phyloP scores from a whole-genome alignment of 1,139 yeast species.

The Spathaspora sp. region DNA sequence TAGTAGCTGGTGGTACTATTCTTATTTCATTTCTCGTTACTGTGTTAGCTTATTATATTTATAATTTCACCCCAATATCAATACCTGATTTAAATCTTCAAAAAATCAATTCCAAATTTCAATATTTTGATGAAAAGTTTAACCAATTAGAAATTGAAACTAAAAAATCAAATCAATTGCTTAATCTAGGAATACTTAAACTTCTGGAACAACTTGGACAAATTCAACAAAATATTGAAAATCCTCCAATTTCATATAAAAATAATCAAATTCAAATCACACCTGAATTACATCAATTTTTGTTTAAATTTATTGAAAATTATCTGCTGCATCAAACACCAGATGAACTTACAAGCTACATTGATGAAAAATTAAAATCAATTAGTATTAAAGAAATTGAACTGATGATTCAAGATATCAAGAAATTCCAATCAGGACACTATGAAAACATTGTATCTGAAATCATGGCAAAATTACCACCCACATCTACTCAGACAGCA shows the following conservation, averaged over 20 bases:
- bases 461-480: constrained; percentile 6
- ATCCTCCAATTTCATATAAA: constrained; percentile 31
- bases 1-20: not conserved
- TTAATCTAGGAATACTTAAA: constrained; percentile 7
- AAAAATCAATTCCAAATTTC: not conserved
- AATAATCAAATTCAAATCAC: constrained; percentile 36
- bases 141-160: constrained; percentile 5
- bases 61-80: not conserved
- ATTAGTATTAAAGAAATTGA: not conserved
- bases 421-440: constrained; percentile 22
- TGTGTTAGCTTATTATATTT: not conserved
- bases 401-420: constrained; percentile 20
- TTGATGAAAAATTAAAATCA: constrained; percentile 10
- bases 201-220: constrained; percentile 3
- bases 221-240: not conserved
- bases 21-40: not conserved
- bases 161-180: constrained; percentile 1
- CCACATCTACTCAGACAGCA: not conserved
- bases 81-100: not conserved
- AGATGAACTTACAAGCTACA: not conserved
- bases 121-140: not conserved
- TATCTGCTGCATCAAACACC: constrained; percentile 17
- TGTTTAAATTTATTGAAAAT: constrained; percentile 35
- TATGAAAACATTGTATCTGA: constrained; percentile 26
- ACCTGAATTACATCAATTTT: constrained; percentile 42